phyloP scores from a whole-genome alignment of 1,284 basidiomycete species.

The Abortiporus biennis region DNA sequence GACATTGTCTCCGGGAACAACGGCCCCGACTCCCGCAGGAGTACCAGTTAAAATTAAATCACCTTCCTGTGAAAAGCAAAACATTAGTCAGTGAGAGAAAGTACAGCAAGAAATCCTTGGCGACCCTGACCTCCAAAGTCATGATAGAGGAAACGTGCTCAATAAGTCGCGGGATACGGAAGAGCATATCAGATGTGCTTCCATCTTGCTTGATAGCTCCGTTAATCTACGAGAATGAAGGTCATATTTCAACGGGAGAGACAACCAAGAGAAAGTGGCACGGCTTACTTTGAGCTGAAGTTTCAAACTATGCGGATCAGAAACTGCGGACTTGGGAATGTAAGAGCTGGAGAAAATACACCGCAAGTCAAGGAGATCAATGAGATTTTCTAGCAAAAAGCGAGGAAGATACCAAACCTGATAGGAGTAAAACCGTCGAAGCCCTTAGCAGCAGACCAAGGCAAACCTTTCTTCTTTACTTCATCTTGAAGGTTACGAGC shows the following conservation, averaged over 20 bases:
- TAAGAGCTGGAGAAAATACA: constrained; percentile 49
- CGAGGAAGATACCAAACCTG: constrained; percentile 35
- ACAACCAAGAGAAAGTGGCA: neutral
- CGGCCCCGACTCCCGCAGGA: constrained; percentile 83
- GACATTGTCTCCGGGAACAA: constrained; percentile 75
- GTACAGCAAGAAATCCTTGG: neutral
- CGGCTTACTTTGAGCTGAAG: constrained; percentile 65
- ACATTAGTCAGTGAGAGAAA: neutral
- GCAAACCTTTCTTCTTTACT: constrained; percentile 88
- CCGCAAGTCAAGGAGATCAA: neutral
- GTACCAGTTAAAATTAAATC: constrained; percentile 87
- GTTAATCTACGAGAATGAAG: constrained; percentile 56
- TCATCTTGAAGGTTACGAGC: constrained; percentile 93
- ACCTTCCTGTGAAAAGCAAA: constrained; percentile 62
- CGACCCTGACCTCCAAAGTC: constrained; percentile 74
- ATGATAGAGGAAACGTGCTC: constrained; percentile 93
- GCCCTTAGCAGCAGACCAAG: constrained; percentile 85
- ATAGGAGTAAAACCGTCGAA: constrained; percentile 73
- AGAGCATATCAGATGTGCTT: constrained; percentile 88
- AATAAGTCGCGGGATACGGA: constrained; percentile 86
- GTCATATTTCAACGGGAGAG: neutral
- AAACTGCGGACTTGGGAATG: constrained; percentile 69
- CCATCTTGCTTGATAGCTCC: constrained; percentile 82
- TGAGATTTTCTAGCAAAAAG: neutral
- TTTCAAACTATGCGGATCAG: constrained; percentile 71